Base-by-base conservation (phyloP, 345 rosid genomes). In the Clarkia xantiana region DNA sequence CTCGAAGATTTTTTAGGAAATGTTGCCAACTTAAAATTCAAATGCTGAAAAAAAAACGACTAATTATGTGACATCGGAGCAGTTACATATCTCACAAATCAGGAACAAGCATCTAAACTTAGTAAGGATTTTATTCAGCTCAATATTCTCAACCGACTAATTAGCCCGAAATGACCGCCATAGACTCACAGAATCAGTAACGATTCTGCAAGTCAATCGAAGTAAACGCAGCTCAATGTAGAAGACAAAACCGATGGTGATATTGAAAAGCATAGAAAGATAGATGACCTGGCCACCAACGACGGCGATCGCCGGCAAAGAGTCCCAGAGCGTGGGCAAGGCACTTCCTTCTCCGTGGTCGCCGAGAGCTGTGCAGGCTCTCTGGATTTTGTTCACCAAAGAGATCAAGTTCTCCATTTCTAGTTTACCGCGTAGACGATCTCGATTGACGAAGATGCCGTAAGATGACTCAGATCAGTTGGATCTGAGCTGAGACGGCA, bases 351-450 rank as follows among this genome's bases (percentile, higher is more conserved):
- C 99, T 18, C 99, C 99, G 47, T 91, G 80, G 64, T 91, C 99
- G 45, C 99, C 99, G 1, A 91, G 96, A 55, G 99, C 96, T n/a
- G 99, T 91, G 62, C 99, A 91, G 60, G 96, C 99, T 78, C 98
- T 84, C 66, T 91, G 98, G 45, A 91, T 87, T 68, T 87, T 91
- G 74, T 91, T 91, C 11, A 91, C 95, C 18, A 91, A 72, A 20
- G 95, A 75, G 59, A 91, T 91, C 69, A 91, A 66, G 69, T 80
- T 91, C 62, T 91, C 98, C 99, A 91, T 91, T 53, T 57, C 40
- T 56, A 16, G 36, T 29, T 29, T 29, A 2, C 6, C 36, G 36
- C 36, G 36, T 29, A 7, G 9, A 29, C 36, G 36, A 29, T 29
- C 36, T 29, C 36, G 36, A 29, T 29, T 7, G 25, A 29, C 36